phyloP scores from a whole-genome alignment of 1,139 yeast genomes.

The Pichia sp. region DNA sequence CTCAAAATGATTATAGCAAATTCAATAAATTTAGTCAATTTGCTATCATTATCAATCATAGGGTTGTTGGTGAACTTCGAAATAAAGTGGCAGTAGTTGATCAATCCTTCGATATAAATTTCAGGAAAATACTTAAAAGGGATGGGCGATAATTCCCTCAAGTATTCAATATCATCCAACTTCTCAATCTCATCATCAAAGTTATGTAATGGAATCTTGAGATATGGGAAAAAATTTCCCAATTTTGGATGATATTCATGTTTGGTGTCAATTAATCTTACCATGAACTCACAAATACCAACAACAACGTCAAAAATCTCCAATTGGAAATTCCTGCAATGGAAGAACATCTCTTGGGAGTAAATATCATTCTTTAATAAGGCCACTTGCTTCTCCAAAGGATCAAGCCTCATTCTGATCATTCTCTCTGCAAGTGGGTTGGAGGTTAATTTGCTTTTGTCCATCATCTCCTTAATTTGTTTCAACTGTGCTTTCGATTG shows the following conservation, averaged over 20 bases:
- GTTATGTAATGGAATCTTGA: slow-evolving; percentile 63
- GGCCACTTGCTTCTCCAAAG: slow-evolving; percentile 26
- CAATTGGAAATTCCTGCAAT: slow-evolving; percentile 49
- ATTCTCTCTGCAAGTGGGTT: slow-evolving; percentile 34
- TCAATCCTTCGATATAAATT: slow-evolving; percentile 76
- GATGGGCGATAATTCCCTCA: slow-evolving; percentile 59
- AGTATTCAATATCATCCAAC: slow-evolving; percentile 66
- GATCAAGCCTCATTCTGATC: slow-evolving; percentile 26
- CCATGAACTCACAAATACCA: slow-evolving; percentile 70
- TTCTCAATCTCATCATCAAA: slow-evolving; percentile 48
- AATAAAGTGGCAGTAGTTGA: slow-evolving; percentile 65
- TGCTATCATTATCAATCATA: slow-evolving; percentile 45
- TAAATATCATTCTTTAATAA: slow-evolving; percentile 44
- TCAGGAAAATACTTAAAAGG: slow-evolving; percentile 89
- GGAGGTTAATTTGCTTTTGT: slow-evolving; percentile 17
- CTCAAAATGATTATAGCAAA: slow-evolving; percentile 70
- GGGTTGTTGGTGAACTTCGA: slow-evolving; percentile 60
- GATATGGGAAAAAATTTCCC: slow-evolving; percentile 25
- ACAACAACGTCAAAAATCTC: slow-evolving; percentile 72
- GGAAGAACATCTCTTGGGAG: slow-evolving; percentile 57
- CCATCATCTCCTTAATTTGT: slow-evolving; percentile 38
- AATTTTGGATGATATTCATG: slow-evolving; percentile 55
- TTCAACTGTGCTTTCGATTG: slow-evolving; percentile 51
- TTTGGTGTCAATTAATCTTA: slow-evolving; percentile 66
- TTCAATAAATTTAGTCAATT: slow-evolving; percentile 60